These are phyloP conservation scores for Backusella mclennaniae DNA, from an alignment of 192 early-diverging fungal genomes.

Conservation along the genomic window DNA sequence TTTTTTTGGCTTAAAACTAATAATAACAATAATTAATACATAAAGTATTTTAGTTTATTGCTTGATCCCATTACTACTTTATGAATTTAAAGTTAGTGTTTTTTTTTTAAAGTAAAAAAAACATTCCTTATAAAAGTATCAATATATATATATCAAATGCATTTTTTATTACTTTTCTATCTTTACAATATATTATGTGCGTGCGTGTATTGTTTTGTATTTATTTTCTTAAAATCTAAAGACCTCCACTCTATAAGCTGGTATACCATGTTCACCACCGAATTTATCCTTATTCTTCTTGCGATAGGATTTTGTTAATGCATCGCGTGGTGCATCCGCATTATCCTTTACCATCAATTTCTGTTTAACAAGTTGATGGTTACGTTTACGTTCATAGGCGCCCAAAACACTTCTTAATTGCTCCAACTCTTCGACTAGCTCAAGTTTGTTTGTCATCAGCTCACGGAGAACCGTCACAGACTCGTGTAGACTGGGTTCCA, in stretches of 20 bases:
- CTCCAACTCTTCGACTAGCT: constrained; percentile 36
- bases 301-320: constrained; percentile 6
- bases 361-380: constrained; percentile 24
- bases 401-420: constrained; percentile 38
- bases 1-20: not conserved
- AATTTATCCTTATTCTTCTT: constrained; percentile 43
- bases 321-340: constrained; percentile 15
- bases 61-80: not conserved
- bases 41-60: not conserved
- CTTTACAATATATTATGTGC: not conserved
- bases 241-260: constrained; percentile 48
- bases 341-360: not conserved
- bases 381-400: constrained; percentile 44
- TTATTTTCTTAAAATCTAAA: constrained; percentile 42
- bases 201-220: not conserved
- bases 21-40: not conserved
- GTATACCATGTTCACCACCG: constrained; percentile 46
- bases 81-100: not conserved
- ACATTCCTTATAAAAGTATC: not conserved
- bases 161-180: not conserved
- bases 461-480: constrained; percentile 29
- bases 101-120: no score
- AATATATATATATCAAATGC: not conserved
- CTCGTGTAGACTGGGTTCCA: constrained; percentile 43
- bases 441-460: constrained; percentile 26